These are phyloP conservation scores for Kurtzmaniella quercitrusa DNA, from an alignment of 1,139 yeast species.

Conservation along the genomic window DNA sequence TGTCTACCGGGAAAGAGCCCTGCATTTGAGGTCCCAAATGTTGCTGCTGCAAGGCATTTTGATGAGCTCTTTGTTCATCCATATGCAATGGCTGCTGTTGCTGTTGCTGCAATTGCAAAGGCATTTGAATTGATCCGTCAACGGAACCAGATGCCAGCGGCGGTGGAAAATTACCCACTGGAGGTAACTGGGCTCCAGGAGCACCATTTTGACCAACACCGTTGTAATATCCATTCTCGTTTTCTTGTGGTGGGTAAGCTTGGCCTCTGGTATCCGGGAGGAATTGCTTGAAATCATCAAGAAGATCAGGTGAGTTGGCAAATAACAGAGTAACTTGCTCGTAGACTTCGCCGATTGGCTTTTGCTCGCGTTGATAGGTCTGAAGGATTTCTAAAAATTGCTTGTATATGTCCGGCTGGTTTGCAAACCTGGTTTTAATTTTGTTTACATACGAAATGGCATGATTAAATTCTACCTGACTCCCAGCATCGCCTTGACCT, in stretches of 20 bases:
- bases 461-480: constrained; percentile 94
- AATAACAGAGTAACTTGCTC: constrained; percentile 87
- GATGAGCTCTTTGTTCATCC: not conserved
- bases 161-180: constrained; percentile 94
- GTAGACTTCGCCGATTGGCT: constrained; percentile 92
- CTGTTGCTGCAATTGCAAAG: constrained; percentile 9
- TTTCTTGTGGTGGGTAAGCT: constrained; percentile 23
- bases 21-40: not conserved
- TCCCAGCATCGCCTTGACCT: constrained; percentile 39
- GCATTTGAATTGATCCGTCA: constrained; percentile 19
- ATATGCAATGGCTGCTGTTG: constrained; percentile 8
- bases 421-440: constrained; percentile 88
- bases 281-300: constrained; percentile 92
- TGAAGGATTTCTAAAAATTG: constrained; percentile 91
- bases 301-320: constrained; percentile 88
- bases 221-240: constrained; percentile 17
- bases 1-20: not conserved
- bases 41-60: not conserved
- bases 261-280: constrained; percentile 80
- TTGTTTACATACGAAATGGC: constrained; percentile 95
- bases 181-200: constrained; percentile 67
- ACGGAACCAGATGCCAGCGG: constrained; percentile 45
- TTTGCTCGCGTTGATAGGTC: constrained; percentile 93
- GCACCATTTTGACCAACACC: constrained; percentile 1
- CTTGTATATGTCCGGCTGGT: constrained; percentile 94